Evolutionary conservation across 495 filamentous ascomycete genomes (phyloP).

Genomic region (Glarea lozoyensis): DNA sequence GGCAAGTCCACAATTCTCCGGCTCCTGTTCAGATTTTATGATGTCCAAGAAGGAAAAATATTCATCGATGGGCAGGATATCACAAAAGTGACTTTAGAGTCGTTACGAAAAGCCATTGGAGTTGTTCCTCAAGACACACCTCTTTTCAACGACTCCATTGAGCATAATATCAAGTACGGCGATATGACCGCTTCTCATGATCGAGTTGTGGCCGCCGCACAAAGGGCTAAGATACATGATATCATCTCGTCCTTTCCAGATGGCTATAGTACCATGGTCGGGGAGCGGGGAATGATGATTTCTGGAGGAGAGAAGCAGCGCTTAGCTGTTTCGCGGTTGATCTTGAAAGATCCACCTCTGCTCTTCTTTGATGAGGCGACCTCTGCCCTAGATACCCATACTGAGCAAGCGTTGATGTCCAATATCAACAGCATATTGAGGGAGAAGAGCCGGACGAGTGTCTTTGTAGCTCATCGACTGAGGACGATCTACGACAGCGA

Average conservation of each 20-base stretch:
- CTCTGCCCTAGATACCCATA: constrained; percentile 90
- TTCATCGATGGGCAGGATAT: constrained; percentile 91
- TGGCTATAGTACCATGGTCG: constrained; percentile 86
- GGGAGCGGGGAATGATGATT: constrained; percentile 97
- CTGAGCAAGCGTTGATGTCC: constrained; percentile 80
- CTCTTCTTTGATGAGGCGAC: constrained; percentile 98
- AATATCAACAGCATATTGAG: constrained; percentile 92
- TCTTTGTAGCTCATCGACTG: constrained; percentile 88
- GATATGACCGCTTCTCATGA: constrained; percentile 68
- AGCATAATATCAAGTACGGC: constrained; percentile 95
- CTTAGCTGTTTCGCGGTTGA: constrained; percentile 73
- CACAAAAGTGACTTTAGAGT: constrained; percentile 70
- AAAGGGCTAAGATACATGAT: constrained; percentile 75
- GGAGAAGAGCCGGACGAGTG: constrained; percentile 80
- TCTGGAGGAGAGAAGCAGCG: constrained; percentile 95
- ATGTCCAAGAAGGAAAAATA: constrained; percentile 79
- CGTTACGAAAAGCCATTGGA: constrained; percentile 76
- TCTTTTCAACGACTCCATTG: constrained; percentile 90
- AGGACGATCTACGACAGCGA: constrained; percentile 93
- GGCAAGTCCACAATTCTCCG: constrained; percentile 91
- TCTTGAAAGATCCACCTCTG: constrained; percentile 86
- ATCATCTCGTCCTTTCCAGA: constrained; percentile 70
- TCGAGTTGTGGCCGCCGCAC: constrained; percentile 64
- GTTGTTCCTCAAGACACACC: constrained; percentile 97
- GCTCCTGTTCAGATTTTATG: constrained; percentile 90